A percentile compares a stretch with the other conserved stretches of the same genome.
phyloP scores from a whole-genome alignment of 2,329 filamentous ascomycete species.

The Clarireedia monteithiana region DNA sequence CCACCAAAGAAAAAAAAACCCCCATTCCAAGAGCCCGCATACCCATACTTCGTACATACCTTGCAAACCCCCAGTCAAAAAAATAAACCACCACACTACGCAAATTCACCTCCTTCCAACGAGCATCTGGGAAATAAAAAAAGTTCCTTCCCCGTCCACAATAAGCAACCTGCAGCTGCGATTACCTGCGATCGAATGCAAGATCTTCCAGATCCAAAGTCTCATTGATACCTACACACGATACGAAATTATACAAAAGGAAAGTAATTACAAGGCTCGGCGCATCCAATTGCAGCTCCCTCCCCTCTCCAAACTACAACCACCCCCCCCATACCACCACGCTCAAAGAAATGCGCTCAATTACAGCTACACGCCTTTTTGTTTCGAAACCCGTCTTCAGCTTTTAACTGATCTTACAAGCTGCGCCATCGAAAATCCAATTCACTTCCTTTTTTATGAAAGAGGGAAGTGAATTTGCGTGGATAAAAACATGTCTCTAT shows the following conservation, averaged over 20 bases:
- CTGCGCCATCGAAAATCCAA: background rate
- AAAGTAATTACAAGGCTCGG: background rate
- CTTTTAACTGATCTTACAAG: conserved; percentile 3
- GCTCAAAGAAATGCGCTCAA: conserved; percentile 6
- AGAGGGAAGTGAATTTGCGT: background rate
- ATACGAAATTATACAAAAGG: background rate
- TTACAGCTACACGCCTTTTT: conserved; percentile 1
- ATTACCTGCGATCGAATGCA: conserved; percentile 6
- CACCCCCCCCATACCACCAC: background rate
- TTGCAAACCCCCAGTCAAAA: no score
- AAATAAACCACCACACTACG: background rate
- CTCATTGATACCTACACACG: background rate
- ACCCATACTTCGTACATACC: no score
- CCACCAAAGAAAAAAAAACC: no score
- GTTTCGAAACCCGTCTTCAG: conserved; percentile 1
- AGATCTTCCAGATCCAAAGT: conserved; percentile 5
- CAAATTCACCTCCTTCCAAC: background rate
- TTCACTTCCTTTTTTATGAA: background rate
- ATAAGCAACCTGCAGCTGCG: background rate
- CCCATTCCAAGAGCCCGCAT: no score
- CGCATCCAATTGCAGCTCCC: background rate
- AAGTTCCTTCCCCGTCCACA: background rate
- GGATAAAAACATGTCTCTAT: background rate
- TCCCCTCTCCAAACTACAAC: background rate
- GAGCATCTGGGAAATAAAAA: background rate